Percentiles rank a stretch among this genome's conserved stretches.
Evolutionary conservation across 768 basidiomycete genomes (phyloP).

Genomic region (Lactarius sanguifluus): DNA sequence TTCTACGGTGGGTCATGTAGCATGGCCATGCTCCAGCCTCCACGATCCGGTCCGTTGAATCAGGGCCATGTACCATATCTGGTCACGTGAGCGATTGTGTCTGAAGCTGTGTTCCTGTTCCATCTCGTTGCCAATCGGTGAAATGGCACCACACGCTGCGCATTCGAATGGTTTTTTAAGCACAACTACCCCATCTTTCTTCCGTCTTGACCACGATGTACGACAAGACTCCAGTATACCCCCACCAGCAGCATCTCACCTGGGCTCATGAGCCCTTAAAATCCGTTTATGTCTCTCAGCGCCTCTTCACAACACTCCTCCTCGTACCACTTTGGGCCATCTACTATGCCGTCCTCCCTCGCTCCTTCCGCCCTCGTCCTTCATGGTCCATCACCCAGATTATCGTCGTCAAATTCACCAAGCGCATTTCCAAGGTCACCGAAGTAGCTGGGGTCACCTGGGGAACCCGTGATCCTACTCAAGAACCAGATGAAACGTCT

Average conservation of each 20-base stretch:
- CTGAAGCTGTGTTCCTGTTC: too few species aligned
- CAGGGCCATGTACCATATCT: not conserved
- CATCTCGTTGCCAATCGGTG: too few species aligned
- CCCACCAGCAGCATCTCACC: constrained; percentile 45
- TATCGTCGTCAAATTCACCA: constrained; percentile 51
- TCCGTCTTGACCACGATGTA: constrained; percentile 24
- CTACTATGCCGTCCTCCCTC: constrained; percentile 46
- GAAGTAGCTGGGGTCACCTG: constrained; percentile 58
- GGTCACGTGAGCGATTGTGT: not conserved
- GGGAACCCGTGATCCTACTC: constrained; percentile 48
- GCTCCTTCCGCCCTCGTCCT: constrained; percentile 45
- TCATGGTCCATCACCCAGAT: constrained; percentile 53
- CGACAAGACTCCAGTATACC: constrained; percentile 39
- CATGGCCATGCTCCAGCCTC: not conserved
- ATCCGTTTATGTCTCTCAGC: constrained; percentile 47
- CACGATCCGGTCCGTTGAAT: not conserved
- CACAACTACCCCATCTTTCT: not conserved
- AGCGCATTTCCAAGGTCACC: constrained; percentile 52
- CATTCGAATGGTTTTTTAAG: not conserved
- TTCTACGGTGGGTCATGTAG: not conserved
- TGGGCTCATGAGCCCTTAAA: constrained; percentile 49
- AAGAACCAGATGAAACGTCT: constrained; percentile 36
- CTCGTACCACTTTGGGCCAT: constrained; percentile 48
- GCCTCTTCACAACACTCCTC: constrained; percentile 49
- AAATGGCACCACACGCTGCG: not conserved